Percentiles rank a stretch among this genome's conserved stretches.
These are phyloP conservation scores for Herpetomonas tarakana DNA, from an alignment of 208 protist species.

Conservation along the genomic window DNA sequence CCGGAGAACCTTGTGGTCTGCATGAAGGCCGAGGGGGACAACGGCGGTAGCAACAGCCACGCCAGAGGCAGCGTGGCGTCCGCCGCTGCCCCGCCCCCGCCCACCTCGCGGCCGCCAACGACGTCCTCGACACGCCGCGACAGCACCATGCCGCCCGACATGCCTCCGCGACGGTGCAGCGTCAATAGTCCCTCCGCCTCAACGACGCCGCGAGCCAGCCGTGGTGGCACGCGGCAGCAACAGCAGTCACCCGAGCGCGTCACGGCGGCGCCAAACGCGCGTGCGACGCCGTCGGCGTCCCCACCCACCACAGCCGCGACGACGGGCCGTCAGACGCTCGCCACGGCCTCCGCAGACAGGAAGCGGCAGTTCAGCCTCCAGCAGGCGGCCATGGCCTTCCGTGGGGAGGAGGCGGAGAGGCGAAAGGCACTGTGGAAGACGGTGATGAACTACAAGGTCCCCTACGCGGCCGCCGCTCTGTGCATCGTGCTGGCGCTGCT, in stretches of 20 bases:
- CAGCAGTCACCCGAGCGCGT: not conserved
- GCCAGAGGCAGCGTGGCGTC: not conserved
- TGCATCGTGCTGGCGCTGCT: constrained; percentile 56
- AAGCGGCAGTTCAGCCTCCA: not conserved
- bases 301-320: not conserved
- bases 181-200: not conserved
- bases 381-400: not conserved
- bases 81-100: constrained; percentile 5
- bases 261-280: not conserved
- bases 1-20: constrained; percentile 50
- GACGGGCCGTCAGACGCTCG: not conserved
- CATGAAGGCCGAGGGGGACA: constrained; percentile 25
- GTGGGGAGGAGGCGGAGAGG: not conserved
- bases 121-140: constrained; percentile 21
- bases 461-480: constrained; percentile 27
- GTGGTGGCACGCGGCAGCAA: not conserved
- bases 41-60: not conserved
- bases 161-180: constrained; percentile 22
- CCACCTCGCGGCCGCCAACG: constrained; percentile 21
- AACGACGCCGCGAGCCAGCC: not conserved
- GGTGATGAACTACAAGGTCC: constrained; percentile 46
- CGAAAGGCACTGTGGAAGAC: constrained; percentile 21
- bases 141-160: constrained; percentile 23
- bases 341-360: not conserved
- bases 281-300: constrained; percentile 6